Conservation (phyloP, 2,329 filamentous ascomycete genomes). For the Lecanosticta acicola region DNA sequence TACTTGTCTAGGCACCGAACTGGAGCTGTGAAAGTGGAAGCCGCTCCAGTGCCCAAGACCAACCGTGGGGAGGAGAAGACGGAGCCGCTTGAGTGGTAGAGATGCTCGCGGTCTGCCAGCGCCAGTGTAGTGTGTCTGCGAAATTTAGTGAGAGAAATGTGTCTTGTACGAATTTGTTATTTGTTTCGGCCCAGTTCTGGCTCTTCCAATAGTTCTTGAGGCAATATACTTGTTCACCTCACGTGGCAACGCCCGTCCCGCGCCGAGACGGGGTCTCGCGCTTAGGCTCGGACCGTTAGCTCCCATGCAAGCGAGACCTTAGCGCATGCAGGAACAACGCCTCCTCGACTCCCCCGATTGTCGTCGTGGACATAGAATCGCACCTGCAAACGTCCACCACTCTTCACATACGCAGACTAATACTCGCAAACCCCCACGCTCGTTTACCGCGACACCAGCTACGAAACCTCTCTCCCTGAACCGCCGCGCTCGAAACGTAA, state of each 20-base stretch:
- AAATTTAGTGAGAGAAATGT: neutral
- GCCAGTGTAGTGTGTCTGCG: neutral
- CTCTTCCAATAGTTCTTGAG: no score
- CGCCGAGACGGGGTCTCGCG: neutral
- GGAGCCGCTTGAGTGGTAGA: constrained; percentile 84
- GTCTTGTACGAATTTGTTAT: no score
- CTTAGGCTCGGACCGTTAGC: neutral
- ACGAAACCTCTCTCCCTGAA: no score
- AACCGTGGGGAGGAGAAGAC: constrained; percentile 78
- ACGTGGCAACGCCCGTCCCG: no score
- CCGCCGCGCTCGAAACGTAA: no score
- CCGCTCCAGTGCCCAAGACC: constrained; percentile 73
- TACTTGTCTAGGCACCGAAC: constrained; percentile 60
- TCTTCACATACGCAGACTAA: no score
- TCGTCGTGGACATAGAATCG: neutral
- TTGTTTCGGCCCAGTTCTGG: no score
- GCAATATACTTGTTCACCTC: no score
- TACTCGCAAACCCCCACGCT: constrained; percentile 2
- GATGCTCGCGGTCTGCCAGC: neutral
- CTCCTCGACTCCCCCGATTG: neutral
- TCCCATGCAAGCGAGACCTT: neutral
- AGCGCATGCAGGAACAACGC: neutral
- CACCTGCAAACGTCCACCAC: neutral
- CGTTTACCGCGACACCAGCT: neutral
- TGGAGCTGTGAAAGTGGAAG: constrained; percentile 58